Conservation (phyloP, 257 asterid species). For the Jasminum sambac region DNA sequence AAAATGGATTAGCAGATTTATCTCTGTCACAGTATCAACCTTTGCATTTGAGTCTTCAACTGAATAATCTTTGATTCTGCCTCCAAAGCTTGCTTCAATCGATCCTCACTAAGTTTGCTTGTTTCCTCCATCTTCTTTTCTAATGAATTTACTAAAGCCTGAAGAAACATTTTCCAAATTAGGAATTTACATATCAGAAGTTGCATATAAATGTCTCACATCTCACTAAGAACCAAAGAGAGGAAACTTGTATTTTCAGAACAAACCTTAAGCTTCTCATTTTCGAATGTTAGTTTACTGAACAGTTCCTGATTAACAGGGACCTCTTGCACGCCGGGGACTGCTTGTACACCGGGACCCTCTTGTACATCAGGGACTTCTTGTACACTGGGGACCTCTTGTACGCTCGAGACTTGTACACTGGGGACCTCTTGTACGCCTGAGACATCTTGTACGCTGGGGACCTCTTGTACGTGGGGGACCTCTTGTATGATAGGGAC, state of each 20-base stretch:
- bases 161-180: conserved; percentile 31
- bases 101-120: conserved; percentile 59
- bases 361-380: conserved; percentile 18
- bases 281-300: conserved; percentile 61
- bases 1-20: conserved; percentile 15
- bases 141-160: conserved; percentile 62
- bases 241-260: conserved; percentile 19
- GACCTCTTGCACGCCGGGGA: conserved; percentile 24
- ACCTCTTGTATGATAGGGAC: conserved; percentile 21
- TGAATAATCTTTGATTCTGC: conserved; percentile 72
- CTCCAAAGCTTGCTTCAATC: conserved; percentile 66
- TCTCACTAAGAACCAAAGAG: conserved; percentile 18
- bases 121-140: conserved; percentile 65
- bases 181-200: conserved; percentile 18
- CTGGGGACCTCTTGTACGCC: background rate
- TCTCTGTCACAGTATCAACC: conserved; percentile 38
- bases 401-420: conserved; percentile 32
- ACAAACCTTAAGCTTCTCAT: conserved; percentile 76
- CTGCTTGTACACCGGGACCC: conserved; percentile 30
- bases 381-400: conserved; percentile 19
- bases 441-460: too few species aligned
- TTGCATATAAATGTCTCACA: conserved; percentile 13
- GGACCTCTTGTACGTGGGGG: too few species aligned
- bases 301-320: conserved; percentile 57
- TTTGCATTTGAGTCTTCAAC: conserved; percentile 69